phyloP scores from a whole-genome alignment of 2,329 filamentous ascomycete species.

The Phaeosphaeria sp. region DNA sequence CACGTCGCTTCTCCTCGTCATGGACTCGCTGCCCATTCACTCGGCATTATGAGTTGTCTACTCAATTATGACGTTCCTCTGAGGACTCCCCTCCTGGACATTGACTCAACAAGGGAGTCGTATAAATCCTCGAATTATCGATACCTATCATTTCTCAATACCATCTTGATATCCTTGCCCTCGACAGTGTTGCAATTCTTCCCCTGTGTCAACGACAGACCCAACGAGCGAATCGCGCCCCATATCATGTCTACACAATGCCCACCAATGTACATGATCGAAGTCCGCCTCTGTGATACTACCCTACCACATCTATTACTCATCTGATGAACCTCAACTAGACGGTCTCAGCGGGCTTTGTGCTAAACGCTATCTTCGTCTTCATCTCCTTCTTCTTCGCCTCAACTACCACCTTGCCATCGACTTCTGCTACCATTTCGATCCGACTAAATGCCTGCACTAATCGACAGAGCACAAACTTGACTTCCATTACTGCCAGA shows the following conservation, averaged over 20 bases:
- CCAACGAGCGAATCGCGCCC: too few species aligned
- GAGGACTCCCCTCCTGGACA: not conserved
- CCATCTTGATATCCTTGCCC: not conserved
- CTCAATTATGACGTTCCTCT: not conserved
- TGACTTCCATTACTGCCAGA: conserved; percentile 11
- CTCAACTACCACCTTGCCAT: conserved; percentile 6
- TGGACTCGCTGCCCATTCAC: not conserved
- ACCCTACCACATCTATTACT: too few species aligned
- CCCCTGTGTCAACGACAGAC: too few species aligned
- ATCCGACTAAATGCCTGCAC: conserved; percentile 11
- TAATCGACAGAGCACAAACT: conserved; percentile 11
- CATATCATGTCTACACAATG: too few species aligned
- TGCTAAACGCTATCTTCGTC: conserved; percentile 16
- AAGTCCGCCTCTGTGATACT: too few species aligned
- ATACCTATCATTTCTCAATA: not conserved
- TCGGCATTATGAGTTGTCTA: not conserved
- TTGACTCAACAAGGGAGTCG: not conserved
- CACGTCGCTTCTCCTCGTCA: not conserved
- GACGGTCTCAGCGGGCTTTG: conserved; percentile 13
- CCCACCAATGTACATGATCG: too few species aligned
- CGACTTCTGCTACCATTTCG: conserved; percentile 7
- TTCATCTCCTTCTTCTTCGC: conserved; percentile 2
- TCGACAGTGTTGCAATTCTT: too few species aligned
- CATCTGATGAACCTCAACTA: conserved; percentile 17
- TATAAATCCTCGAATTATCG: not conserved